Base-by-base conservation (phyloP, 176 grass and related monocot genomes). In the Poa annua region DNA sequence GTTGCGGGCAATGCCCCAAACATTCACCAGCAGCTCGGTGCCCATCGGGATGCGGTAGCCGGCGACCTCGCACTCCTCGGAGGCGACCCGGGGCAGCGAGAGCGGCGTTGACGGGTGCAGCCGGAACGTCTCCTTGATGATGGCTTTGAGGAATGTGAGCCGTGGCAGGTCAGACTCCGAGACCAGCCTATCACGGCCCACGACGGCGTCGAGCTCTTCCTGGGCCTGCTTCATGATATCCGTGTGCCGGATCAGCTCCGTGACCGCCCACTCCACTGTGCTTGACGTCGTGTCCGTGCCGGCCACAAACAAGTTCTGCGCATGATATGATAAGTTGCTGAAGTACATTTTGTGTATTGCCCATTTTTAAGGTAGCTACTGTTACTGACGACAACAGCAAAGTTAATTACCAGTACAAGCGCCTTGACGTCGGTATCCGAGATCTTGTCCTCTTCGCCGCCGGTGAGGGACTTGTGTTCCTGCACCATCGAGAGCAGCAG, bases 1-100 rank as follows among this genome's bases (percentile, higher is more conserved):
- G 66, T 96, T 90, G 2, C 89, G 86, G n/a, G 87, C 83, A 1
- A 96, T 96, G 35, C 85, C 90, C 93, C 93, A 96, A 7, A 96
- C 77, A 7, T 96, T 96, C 39, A 96, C 85, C 0, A 96, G 21
- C 0, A 96, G 60, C 17, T 78, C 83, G 0, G 90, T 17, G 38
- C 86, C 84, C 75, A 60, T 72, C 1, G 88, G 88, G 11, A 96
- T 21, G 34, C 34, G 47, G 80, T 81, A 88, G 35, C 93, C 90
- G 11, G 63, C 66, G 8, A 92, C 91, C 76, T 90, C 85, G 36
- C 93, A 96, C 0, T 61, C 88, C 4, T 82, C 70, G 6, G 86
- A 72, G 3, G 89, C 87, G 61, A 92, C 47, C 19, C 93, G 86
- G 0, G 90, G 93, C 14, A 96, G 88, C 21, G 90, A 92, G 7